Evolutionary conservation across 2,329 filamentous ascomycete species (phyloP), one percentile per base, ranked within the genome.

Genomic region (Aspergillus fumigatiaffinis): DNA sequence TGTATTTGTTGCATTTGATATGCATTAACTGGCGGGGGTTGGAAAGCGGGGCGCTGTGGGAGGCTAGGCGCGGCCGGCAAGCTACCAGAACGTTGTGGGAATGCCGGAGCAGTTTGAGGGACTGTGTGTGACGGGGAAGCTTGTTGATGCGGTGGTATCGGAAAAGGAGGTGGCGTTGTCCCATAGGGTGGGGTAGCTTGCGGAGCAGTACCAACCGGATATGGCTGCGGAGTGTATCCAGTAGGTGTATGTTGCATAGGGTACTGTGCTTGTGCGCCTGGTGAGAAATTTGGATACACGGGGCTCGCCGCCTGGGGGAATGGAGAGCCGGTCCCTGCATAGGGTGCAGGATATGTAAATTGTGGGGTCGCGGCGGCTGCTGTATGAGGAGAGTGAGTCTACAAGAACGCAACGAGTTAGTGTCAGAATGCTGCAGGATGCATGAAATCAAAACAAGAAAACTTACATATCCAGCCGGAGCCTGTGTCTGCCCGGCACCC

Each of bases 1-100:
- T 85, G 83, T 74, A 85, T 77, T 66, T 82, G 80, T 61, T 84
- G 81, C 76, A 85, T 77, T 59, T 82, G 79, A 57, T 79, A 80
- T 47, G 79, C 76, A 64, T 81, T 83, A 58, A 82, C 75, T 55
- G 76, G 76, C 28, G 82, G 80, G 17, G 80, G 79, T 59, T 78
- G 79, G 66, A 87, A 84, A 10, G 79, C 76, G 17, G 85, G 85
- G 53, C 85, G 79, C 61, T 86, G 83, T 3, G 85, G 85, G 47
- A 88, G 77, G 55, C 84, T 82, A 23, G 83, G 79, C 14, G 81
- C 80, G 51, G 77, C 68, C n/a, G 82, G 82, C 50, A 84, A 72
- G 66, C 80, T 83, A 57, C 79, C 80, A 53, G 82, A 80, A 62
- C 82, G 76, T 50, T 76, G 77, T 14, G 80, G 77, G 49, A 79